These are phyloP conservation scores for Flaveria brownii DNA, from an alignment of 129 eudicot species.

Conservation along the genomic window DNA sequence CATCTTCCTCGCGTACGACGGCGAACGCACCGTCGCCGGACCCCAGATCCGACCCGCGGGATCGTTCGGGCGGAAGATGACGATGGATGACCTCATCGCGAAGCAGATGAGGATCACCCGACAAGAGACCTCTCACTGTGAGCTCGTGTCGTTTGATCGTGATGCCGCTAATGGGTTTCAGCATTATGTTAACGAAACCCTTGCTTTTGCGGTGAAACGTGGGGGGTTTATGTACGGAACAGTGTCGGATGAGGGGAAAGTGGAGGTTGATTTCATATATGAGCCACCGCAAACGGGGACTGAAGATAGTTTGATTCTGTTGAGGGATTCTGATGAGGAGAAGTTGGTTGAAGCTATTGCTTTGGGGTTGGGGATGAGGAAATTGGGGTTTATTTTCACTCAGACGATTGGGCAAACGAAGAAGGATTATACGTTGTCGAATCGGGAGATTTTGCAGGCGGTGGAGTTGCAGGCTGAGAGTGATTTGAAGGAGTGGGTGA, in stretches of 20 bases:
- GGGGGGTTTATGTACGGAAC: conserved; percentile 86
- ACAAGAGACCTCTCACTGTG: conserved; percentile 85
- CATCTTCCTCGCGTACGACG: conserved; percentile 63
- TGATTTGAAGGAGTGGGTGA: conserved; percentile 95
- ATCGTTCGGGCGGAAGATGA: conserved; percentile 86
- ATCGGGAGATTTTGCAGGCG: conserved; percentile 78
- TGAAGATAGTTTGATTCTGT: conserved; percentile 52
- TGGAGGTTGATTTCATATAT: conserved; percentile 80
- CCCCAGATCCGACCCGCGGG: conserved; percentile 64
- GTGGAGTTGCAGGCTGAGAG: conserved; percentile 75
- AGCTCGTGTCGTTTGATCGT: conserved; percentile 79
- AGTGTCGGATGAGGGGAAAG: conserved; percentile 69
- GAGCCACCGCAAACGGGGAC: conserved; percentile 92
- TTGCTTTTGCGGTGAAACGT: conserved; percentile 79
- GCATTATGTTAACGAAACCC: conserved; percentile 76
- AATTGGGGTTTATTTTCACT: conserved; percentile 89
- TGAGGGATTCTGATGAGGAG: conserved; percentile 77
- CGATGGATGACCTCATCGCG: conserved; percentile 94
- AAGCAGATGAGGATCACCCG: conserved; percentile 76
- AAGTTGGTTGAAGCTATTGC: conserved; percentile 79
- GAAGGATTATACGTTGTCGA: conserved; percentile 79
- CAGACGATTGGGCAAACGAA: conserved; percentile 76
- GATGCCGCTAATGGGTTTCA: conserved; percentile 89
- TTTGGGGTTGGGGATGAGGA: conserved; percentile 85
- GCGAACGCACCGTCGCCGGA: conserved; percentile 65